phyloP scores from a whole-genome alignment of 78 protist species.

The Diacronema lutheri region DNA sequence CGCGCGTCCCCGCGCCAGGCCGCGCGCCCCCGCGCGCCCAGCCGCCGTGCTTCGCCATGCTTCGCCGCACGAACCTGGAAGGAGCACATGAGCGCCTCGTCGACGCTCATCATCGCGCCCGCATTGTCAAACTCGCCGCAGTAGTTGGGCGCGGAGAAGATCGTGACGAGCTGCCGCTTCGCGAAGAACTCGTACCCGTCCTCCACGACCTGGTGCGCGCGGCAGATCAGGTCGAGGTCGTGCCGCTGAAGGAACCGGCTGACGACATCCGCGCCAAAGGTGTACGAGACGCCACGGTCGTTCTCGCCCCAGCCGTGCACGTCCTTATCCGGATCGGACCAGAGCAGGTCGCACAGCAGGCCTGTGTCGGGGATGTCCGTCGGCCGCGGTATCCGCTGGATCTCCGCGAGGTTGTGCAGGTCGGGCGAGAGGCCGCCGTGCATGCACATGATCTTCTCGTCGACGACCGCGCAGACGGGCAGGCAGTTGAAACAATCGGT shows the following conservation, averaged over 20 bases:
- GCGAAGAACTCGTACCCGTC: conserved; percentile 99
- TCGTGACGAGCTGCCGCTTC: conserved; percentile 93
- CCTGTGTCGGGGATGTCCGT: conserved; percentile 98
- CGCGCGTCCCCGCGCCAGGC: neutral
- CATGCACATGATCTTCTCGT: conserved; percentile 97
- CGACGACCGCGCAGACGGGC: conserved; percentile 97
- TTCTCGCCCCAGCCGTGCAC: conserved; percentile 94
- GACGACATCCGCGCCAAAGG: conserved; percentile 96
- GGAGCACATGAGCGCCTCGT: conserved; percentile 97
- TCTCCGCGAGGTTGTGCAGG: conserved; percentile 80
- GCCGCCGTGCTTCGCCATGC: too few species aligned
- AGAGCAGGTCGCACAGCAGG: conserved; percentile 96
- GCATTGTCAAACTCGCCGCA: conserved; percentile 98
- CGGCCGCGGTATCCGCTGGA: conserved; percentile 90
- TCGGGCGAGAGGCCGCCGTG: conserved; percentile 99
- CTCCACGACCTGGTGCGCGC: conserved; percentile 98
- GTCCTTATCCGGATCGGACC: conserved; percentile 97
- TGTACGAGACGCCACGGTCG: conserved; percentile 98
- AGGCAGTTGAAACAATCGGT: conserved; percentile 97
- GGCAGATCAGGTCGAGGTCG: conserved; percentile 94
- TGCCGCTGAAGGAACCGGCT: conserved; percentile 79
- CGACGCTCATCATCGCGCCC: conserved; percentile 99
- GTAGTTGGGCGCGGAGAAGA: conserved; percentile 98
- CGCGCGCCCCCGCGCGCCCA: neutral
- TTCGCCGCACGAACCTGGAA: conserved; percentile 85